A percentile compares a stretch with the other conserved stretches of the same genome.
These are phyloP conservation scores for Kwoniella newhampshirensis DNA, from an alignment of 768 basidiomycete genomes.

Conservation along the genomic window DNA sequence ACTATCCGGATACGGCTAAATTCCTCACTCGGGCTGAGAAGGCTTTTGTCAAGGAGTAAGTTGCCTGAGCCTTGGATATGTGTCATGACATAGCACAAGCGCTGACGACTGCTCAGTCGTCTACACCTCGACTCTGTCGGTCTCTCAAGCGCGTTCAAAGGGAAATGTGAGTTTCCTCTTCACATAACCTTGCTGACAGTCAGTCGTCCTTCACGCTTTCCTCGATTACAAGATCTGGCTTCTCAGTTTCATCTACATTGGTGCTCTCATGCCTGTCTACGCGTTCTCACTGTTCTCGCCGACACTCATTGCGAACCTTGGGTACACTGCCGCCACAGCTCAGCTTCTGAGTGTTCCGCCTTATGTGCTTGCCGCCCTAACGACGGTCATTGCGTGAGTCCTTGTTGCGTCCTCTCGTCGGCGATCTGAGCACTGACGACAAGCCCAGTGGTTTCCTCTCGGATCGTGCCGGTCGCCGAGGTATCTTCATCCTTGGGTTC, in stretches of 20 bases:
- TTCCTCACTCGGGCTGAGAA: conserved; percentile 73
- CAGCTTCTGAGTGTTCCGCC: conserved; percentile 35
- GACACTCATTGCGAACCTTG: conserved; percentile 36
- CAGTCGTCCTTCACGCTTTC: conserved; percentile 19
- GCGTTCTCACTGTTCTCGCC: conserved; percentile 36
- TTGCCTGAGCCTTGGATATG: not conserved
- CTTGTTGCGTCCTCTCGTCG: too few species aligned
- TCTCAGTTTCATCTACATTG: conserved; percentile 30
- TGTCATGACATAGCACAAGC: not conserved
- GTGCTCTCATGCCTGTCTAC: conserved; percentile 36
- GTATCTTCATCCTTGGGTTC: too few species aligned
- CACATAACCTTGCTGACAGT: not conserved
- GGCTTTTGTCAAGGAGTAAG: conserved; percentile 42
- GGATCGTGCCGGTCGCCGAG: too few species aligned
- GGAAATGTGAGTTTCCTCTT: too few species aligned
- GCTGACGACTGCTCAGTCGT: conserved; percentile 17
- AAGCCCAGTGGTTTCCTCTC: too few species aligned
- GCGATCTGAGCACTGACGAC: too few species aligned
- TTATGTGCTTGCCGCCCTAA: conserved; percentile 20
- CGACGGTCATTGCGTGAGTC: conserved; percentile 17
- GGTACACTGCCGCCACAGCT: conserved; percentile 37
- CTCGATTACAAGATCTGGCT: conserved; percentile 31
- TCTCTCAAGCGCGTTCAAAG: too few species aligned
- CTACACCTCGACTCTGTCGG: conserved; percentile 23
- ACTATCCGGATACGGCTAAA: conserved; percentile 77